A percentile compares a stretch with the other conserved stretches of the same genome.
Conservation (phyloP, 306 rosid genomes). For the Begonia peltatifolia region DNA sequence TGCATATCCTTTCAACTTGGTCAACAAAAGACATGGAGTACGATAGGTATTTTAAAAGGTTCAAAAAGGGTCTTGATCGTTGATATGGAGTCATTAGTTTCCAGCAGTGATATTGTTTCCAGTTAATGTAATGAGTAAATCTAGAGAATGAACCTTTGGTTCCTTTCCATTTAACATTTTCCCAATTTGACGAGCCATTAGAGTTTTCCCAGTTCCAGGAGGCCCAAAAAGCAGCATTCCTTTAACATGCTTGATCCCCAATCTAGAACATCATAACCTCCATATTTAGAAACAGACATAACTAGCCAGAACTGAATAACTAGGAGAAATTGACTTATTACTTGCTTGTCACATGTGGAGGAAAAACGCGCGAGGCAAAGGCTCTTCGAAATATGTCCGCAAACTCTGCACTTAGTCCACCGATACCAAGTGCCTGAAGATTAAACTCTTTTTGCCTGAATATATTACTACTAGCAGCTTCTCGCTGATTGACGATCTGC, state of each 20-base stretch:
- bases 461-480: constrained; percentile 75
- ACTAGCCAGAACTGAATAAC: constrained; percentile 10
- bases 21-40: too few relatives aligned
- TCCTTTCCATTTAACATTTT: constrained; percentile 90
- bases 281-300: constrained; percentile 18
- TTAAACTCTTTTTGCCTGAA: constrained; percentile 92
- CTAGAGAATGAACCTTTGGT: constrained; percentile 54
- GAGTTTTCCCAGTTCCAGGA: constrained; percentile 99
- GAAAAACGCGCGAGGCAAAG: constrained; percentile 97
- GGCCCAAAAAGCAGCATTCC: constrained; percentile 98
- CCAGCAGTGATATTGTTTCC: too few relatives aligned
- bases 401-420: constrained; percentile 88
- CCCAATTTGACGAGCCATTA: constrained; percentile 99
- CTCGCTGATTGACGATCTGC: constrained; percentile 89
- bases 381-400: constrained; percentile 98
- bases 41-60: too few relatives aligned
- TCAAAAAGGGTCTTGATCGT: too few relatives aligned
- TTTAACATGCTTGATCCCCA: constrained; percentile 96
- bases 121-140: too few relatives aligned
- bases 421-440: constrained; percentile 87
- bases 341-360: constrained; percentile 91
- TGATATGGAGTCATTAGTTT: too few relatives aligned
- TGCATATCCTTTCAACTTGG: too few relatives aligned
- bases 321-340: constrained; percentile 23
- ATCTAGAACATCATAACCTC: constrained; percentile 38